Base-by-base conservation (phyloP, 192 early-diverging fungal genomes). In the Dispira parvispora region DNA sequence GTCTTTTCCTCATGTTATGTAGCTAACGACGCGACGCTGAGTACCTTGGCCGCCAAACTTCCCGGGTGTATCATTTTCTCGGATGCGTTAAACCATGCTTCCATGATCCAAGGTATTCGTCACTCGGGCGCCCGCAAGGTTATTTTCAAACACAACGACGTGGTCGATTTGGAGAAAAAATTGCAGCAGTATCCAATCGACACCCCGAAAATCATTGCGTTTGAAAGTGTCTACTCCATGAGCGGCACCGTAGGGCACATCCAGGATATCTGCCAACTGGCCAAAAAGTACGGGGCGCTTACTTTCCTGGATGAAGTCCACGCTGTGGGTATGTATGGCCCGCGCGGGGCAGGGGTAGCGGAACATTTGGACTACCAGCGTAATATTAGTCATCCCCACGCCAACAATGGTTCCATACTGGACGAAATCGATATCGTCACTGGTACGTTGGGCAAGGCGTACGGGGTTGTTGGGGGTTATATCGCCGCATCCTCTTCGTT, bases 291-390 rank as follows among this genome's bases (percentile, higher is more conserved):
- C 74, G 90, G 90, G 53, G 94, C 94, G 52, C 88, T 97, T 65
- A 97, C 94, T 27, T 97, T 94, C 78, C 73, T 94, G 46, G 94
- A 97, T 67, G 92, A 97, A 71, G 94, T 97, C 38, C 94, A 97
- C 64, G 92, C 94, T n/a, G 94, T 97, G n/a, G 94, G 94, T 63
- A 94, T 97, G 92, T 97, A 97, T 69, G 94, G 94, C 11, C 78
- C 84, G 18, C 84, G 85, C 61, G 94, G 92, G 62, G 92, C 85
- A 28, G 94, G 94, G 64, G 92, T 97, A 27, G 92, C 94, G 46
- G 91, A 94, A 74, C 89, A 97, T 75, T 78, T 92, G 61, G 88
- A 94, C 69, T 88, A 82, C 72, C 77, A 80, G n/a, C 73, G 79
- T 53, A 87, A 84, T 66, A 70, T 80, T 45, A 61, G 56, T 45